Conservation (phyloP, 2,329 filamentous ascomycete genomes). For the Salinomyces thailandicus region DNA sequence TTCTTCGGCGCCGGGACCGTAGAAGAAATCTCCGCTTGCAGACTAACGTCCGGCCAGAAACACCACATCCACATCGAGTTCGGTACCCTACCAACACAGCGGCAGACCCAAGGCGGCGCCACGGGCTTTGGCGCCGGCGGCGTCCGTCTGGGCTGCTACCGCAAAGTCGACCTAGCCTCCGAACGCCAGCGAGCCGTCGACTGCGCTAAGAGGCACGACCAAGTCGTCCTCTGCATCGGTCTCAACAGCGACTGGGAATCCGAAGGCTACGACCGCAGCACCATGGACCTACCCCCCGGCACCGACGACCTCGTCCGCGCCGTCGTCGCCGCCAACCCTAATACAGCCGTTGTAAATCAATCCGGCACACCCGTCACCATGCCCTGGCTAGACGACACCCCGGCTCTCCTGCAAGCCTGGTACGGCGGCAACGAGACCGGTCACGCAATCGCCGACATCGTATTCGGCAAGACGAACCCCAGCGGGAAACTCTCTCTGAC, state of each 20-base stretch:
- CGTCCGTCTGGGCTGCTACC: slow-evolving; percentile 50
- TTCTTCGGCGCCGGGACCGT: slow-evolving; percentile 56
- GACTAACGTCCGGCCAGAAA: slow-evolving; percentile 48
- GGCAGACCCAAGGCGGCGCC: slow-evolving; percentile 46
- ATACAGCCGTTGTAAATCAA: slow-evolving; percentile 63
- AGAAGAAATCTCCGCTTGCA: slow-evolving; percentile 50
- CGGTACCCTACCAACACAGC: slow-evolving; percentile 55
- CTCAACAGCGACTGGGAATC: slow-evolving; percentile 71
- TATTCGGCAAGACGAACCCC: slow-evolving; percentile 64
- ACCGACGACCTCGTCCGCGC: slow-evolving; percentile 56
- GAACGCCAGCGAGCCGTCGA: slow-evolving; percentile 56
- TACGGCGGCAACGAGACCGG: slow-evolving; percentile 82
- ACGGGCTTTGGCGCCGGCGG: slow-evolving; percentile 57
- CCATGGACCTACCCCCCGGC: slow-evolving; percentile 49
- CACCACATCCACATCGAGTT: slow-evolving; percentile 53
- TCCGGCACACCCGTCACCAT: slow-evolving; percentile 64
- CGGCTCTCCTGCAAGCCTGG: slow-evolving; percentile 64
- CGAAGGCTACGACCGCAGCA: slow-evolving; percentile 55
- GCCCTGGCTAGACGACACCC: slow-evolving; percentile 57
- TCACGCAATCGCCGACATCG: slow-evolving; percentile 66
- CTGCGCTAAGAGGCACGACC: slow-evolving; percentile 58
- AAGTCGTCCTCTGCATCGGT: slow-evolving; percentile 68
- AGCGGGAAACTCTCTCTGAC: slow-evolving; percentile 65
- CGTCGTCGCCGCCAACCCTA: slow-evolving; percentile 56
- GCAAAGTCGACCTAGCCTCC: slow-evolving; percentile 48